Percentiles rank a stretch among this genome's conserved stretches.
phyloP scores from a whole-genome alignment of 2,329 filamentous ascomycete species.

The Verticillium isaacii region DNA sequence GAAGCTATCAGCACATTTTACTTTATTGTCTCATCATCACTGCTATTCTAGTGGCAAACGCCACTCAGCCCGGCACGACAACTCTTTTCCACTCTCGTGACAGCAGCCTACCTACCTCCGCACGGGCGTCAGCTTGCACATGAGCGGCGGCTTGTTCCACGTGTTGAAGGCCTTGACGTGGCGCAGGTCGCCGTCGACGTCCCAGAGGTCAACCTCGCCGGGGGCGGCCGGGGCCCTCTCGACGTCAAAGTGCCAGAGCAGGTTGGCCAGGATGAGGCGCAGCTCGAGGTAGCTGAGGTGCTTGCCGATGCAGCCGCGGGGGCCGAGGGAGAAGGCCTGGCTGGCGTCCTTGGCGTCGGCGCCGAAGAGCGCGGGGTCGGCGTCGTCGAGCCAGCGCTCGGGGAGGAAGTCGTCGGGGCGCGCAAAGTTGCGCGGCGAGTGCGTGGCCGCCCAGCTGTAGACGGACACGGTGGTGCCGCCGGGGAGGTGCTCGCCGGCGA shows the following conservation, averaged over 20 bases:
- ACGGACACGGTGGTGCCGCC: slow-evolving; percentile 33
- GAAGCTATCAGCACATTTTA: too few species aligned
- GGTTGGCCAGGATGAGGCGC: slow-evolving; percentile 19
- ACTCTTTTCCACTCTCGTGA: too few species aligned
- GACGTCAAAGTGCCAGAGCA: slow-evolving; percentile 22
- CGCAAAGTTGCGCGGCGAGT: slow-evolving; percentile 24
- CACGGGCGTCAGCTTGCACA: slow-evolving; percentile 16
- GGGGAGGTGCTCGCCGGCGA: slow-evolving; percentile 24
- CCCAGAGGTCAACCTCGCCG: slow-evolving; percentile 18
- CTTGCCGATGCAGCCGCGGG: slow-evolving; percentile 25
- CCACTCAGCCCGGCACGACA: too few species aligned
- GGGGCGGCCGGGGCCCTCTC: slow-evolving; percentile 14
- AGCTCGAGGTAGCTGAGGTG: slow-evolving; percentile 26
- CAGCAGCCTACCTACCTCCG: not conserved
- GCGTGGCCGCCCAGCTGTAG: slow-evolving; percentile 26
- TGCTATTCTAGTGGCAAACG: not conserved
- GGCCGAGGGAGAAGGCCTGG: slow-evolving; percentile 23
- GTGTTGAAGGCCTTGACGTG: slow-evolving; percentile 20
- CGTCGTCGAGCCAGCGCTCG: slow-evolving; percentile 21
- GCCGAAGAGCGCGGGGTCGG: slow-evolving; percentile 7
- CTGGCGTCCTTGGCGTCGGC: slow-evolving; percentile 17
- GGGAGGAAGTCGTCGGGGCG: slow-evolving; percentile 28
- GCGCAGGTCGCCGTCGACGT: slow-evolving; percentile 17
- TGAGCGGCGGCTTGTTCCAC: slow-evolving; percentile 21
- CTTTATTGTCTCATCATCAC: not conserved